Evolutionary conservation across 2,329 filamentous ascomycete species (phyloP), one percentile per base, ranked within the genome.

Genomic region (Alternaria dauci): DNA sequence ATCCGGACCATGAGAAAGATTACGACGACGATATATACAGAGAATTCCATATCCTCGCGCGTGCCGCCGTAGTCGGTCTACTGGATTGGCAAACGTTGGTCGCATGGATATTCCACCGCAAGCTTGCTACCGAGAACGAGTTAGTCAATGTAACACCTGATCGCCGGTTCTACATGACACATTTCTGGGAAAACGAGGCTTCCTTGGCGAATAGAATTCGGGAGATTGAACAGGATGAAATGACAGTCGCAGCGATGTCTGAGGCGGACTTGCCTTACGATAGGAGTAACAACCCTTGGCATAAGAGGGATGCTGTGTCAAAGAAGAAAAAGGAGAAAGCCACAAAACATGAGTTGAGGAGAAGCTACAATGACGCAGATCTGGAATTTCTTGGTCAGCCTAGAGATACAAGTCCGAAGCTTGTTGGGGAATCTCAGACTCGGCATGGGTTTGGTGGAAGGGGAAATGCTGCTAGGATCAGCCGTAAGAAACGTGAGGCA

Each of bases 51-150:
- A 11, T 5, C 0, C 51, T 68, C 6, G 18, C 55, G 7, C 12
- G 46, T 6, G 36, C 55, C 4, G 66, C 64, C 14, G 30, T 55
- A 3, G 30, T 26, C 2, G 66, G 66, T 3, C 8, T 62, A 4
- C 42, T 70, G 6, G 58, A 63, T 25, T 68, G 66, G 64, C 54
- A 26, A 9, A 57, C 54, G 8, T 25, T 68, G 4, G 55, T 53
- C 1, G 55, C 53, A 5, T 68, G 56, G 54, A 16, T 67, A 12
- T 44, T 58, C 28, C 39, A 18, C 18, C 30, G 18, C 8, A 4
- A 36, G 20, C 38, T 59, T 4, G 26, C 44, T 8, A 16, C 12
- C 1, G 51, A 52, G 26, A 32, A 1, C 1, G 4, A 9, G 6
- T 14, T 41, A 14, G 7, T 14, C 6, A 7, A 5, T 2, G 32